phyloP scores from a whole-genome alignment of 169 alveolate species.

The Plasmodium vivax region DNA sequence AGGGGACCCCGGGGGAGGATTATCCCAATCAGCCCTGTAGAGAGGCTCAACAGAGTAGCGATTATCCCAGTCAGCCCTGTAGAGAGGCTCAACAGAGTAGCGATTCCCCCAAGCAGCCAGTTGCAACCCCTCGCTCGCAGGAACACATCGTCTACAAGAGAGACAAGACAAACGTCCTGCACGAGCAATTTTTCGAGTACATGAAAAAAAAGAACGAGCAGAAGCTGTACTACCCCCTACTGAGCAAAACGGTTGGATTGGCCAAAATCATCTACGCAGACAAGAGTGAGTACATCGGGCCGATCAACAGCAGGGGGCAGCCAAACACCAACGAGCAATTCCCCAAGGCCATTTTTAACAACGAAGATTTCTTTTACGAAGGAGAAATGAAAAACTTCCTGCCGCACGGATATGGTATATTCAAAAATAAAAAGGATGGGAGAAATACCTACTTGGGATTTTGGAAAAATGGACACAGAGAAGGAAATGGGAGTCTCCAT shows the following conservation, averaged over 20 bases:
- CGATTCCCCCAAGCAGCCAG: neutral
- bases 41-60: neutral
- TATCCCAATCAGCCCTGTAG: neutral
- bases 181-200: constrained; percentile 31
- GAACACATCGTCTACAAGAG: neutral
- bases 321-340: constrained; percentile 65
- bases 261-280: constrained; percentile 74
- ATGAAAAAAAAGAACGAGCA: constrained; percentile 57
- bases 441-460: constrained; percentile 65
- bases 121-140: neutral
- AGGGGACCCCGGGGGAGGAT: neutral
- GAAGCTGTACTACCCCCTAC: constrained; percentile 53
- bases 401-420: constrained; percentile 74
- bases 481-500: constrained; percentile 58
- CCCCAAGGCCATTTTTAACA: constrained; percentile 72
- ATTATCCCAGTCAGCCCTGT: neutral
- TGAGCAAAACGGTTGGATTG: constrained; percentile 39
- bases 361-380: constrained; percentile 52
- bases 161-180: constrained; percentile 14
- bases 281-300: constrained; percentile 73
- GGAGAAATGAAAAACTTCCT: constrained; percentile 73
- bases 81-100: neutral
- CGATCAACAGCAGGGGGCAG: constrained; percentile 66
- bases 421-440: constrained; percentile 64
- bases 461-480: constrained; percentile 76